Conservation (phyloP, 192 early-diverging fungal genomes). For the Linnemannia zychae region DNA sequence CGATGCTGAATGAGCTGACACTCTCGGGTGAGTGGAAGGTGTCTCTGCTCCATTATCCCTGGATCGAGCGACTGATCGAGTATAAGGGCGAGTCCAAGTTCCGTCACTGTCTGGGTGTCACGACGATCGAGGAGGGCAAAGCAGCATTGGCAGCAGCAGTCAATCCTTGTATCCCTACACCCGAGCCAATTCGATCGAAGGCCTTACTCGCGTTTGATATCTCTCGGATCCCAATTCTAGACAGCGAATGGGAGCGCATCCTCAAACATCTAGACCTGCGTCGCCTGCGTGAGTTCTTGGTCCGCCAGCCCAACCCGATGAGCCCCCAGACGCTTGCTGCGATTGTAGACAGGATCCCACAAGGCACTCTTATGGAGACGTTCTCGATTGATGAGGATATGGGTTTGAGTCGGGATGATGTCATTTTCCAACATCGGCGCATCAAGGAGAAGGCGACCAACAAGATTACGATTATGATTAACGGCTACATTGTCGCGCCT, state of each 20-base stretch:
- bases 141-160: background rate
- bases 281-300: background rate
- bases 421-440: background rate
- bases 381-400: slow-evolving; percentile 3
- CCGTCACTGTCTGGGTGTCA: background rate
- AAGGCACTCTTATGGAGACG: background rate
- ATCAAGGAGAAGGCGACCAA: background rate
- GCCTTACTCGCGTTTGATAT: background rate
- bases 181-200: background rate
- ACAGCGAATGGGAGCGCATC: background rate
- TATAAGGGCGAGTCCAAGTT: background rate
- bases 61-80: background rate
- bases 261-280: background rate
- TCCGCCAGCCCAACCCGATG: slow-evolving; percentile 3
- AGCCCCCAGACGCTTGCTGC: background rate
- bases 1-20: background rate
- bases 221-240: background rate
- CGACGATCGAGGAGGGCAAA: background rate
- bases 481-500: background rate
- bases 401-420: background rate
- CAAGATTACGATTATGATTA: slow-evolving; percentile 1
- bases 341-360: background rate
- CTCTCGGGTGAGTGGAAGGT: background rate
- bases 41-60: background rate
- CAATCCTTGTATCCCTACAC: too few relatives aligned